phyloP scores from a whole-genome alignment of 2,329 filamentous ascomycete genomes.

The Emericellopsis atlantica region DNA sequence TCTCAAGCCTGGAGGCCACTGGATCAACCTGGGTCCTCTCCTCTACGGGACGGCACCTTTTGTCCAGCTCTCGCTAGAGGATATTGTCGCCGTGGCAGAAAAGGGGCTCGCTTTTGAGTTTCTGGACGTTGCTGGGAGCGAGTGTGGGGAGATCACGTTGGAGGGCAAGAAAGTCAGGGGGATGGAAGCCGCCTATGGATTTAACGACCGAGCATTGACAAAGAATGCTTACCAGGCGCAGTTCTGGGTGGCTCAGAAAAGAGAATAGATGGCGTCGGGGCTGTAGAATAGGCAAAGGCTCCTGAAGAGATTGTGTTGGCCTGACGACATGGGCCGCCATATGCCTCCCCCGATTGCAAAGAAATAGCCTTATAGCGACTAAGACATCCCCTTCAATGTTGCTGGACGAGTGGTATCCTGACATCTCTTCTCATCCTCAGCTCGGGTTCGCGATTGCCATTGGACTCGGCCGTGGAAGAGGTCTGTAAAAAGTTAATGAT shows the following conservation, averaged over 20 bases:
- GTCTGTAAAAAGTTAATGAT: too few species aligned
- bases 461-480: too few species aligned
- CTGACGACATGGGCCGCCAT: too few species aligned
- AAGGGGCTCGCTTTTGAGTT: constrained; percentile 40
- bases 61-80: constrained; percentile 41
- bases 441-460: too few species aligned
- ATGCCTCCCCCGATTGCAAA: too few species aligned
- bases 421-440: too few species aligned
- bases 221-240: constrained; percentile 42
- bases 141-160: constrained; percentile 30
- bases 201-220: constrained; percentile 34
- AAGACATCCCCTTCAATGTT: too few species aligned
- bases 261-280: not conserved
- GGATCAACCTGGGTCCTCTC: constrained; percentile 44
- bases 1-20: constrained; percentile 32
- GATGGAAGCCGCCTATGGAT: constrained; percentile 37
- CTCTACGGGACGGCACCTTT: constrained; percentile 41
- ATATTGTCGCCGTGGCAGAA: constrained; percentile 32
- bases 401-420: too few species aligned
- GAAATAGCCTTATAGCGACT: too few species aligned
- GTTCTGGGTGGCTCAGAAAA: constrained; percentile 33
- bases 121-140: constrained; percentile 21
- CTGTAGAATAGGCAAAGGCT: too few species aligned
- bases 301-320: too few species aligned
- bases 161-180: constrained; percentile 25